Conservation (phyloP, 176 grass and related monocot genomes). For the Pontederia paniculata region DNA sequence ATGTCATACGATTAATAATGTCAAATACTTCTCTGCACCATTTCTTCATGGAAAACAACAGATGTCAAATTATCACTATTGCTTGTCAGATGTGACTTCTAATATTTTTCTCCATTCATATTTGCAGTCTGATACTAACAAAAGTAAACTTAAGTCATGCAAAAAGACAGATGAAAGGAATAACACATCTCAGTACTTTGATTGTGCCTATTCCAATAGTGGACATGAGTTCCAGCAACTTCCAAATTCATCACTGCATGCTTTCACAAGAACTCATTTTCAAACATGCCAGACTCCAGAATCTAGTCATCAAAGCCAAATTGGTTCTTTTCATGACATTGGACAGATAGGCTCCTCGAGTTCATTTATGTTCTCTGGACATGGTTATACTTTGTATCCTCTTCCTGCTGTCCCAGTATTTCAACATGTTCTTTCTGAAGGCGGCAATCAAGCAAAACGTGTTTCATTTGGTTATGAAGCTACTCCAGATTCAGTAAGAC, state of each 20-base stretch:
- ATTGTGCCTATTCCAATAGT: constrained; percentile 15
- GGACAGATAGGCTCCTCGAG: constrained; percentile 32
- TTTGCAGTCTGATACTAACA: constrained; percentile 31
- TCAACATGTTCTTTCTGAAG: constrained; percentile 27
- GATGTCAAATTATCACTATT: too few species aligned
- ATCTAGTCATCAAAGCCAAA: constrained; percentile 4
- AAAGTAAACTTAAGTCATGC: constrained; percentile 21
- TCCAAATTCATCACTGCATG: constrained; percentile 28
- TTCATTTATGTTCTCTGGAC: constrained; percentile 37
- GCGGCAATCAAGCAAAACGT: constrained; percentile 16
- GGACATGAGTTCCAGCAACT: constrained; percentile 26
- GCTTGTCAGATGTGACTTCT: not conserved
- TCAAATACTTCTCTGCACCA: not conserved
- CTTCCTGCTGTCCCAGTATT: constrained; percentile 28
- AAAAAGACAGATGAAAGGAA: constrained; percentile 41
- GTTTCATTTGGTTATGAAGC: constrained; percentile 17
- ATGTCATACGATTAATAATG: too few species aligned
- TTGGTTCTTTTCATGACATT: constrained; percentile 29
- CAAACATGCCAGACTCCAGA: constrained; percentile 21
- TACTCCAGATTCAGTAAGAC: constrained; percentile 27
- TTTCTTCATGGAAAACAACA: too few species aligned
- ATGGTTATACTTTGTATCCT: constrained; percentile 31
- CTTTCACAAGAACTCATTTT: constrained; percentile 14
- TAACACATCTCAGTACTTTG: constrained; percentile 22
- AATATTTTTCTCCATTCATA: not conserved